Base-by-base conservation (phyloP, 257 asterid genomes). In the Ballota nigra region DNA sequence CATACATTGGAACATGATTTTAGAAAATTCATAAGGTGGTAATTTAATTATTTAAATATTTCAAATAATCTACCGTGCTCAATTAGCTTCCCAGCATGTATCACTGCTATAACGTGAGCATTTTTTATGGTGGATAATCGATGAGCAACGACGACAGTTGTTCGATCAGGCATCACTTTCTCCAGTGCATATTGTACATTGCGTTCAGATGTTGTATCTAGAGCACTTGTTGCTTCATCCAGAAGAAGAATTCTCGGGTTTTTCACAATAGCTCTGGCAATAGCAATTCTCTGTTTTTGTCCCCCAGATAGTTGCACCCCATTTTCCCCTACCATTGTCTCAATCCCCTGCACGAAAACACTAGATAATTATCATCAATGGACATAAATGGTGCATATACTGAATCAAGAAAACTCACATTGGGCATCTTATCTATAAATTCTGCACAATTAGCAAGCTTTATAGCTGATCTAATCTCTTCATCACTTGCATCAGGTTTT, bases 271-370 rank as follows among this genome's bases (percentile, higher is more conserved):
- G 91, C 96, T 58, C 92, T 73, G 3, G 96, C 96, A 20, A 88
- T 86, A 8, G 92, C 90, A 9, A 86, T 79, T 75, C 96, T 81
- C 67, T 88, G 96, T 83, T 86, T 88, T 55, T 88, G 96, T 11
- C 96, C 96, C 11, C 93, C 93, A 3, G 96, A 89, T 18, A 89
- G 73, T 59, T 83, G 93, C 49, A 77, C 65, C 26, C 96, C 93
- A 20, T 85, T 86, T 33, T 80, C 85, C 11, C 88, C 89, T 13
- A 89, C 96, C 87, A 79, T 69, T 1, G 96, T 85, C 34, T 85
- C 84, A 12, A 86, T 36, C 13, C 90, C 88, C 92, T 88, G 72
- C 18, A 10, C 3, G 4, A 61, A 36, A 45, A 56, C 41, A 29
- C 9, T 65, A 45, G 43, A 2, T 7, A 41, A 13, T 20, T 19